Evolutionary conservation across 345 rosid species (phyloP).

Genomic region (Citrus trifoliata): DNA sequence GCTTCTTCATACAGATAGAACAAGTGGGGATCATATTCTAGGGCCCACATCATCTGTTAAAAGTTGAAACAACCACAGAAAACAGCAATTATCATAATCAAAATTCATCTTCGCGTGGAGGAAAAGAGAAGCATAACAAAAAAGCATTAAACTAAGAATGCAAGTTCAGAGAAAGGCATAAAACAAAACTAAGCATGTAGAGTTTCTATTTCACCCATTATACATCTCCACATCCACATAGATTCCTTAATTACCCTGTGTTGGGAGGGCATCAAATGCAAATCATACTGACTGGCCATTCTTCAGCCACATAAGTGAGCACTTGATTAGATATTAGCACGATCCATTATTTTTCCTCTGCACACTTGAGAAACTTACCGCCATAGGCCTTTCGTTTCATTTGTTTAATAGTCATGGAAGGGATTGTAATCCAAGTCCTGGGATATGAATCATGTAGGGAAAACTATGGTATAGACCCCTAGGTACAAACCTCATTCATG

Average conservation of each 20-base stretch:
- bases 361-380: not conserved
- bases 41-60: conserved; percentile 99
- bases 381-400: not conserved
- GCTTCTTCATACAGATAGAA: conserved; percentile 69
- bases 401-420: not conserved
- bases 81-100: not conserved
- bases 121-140: not conserved
- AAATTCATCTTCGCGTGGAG: not conserved
- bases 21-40: conserved; percentile 89
- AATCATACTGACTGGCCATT: not conserved
- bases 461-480: not conserved
- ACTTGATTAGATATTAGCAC: not conserved
- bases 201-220: not conserved
- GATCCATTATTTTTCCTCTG: not conserved
- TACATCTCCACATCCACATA: not conserved
- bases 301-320: not conserved
- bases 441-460: not conserved
- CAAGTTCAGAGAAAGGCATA: not conserved
- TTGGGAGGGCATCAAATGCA: not conserved
- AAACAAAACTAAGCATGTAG: not conserved
- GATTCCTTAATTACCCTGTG: not conserved
- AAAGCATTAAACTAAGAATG: not conserved
- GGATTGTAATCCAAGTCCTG: not conserved
- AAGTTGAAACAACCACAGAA: conserved; percentile 5
- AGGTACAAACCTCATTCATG: not conserved